phyloP scores from a whole-genome alignment of 805 yeast species.

The Candida easanensis region DNA sequence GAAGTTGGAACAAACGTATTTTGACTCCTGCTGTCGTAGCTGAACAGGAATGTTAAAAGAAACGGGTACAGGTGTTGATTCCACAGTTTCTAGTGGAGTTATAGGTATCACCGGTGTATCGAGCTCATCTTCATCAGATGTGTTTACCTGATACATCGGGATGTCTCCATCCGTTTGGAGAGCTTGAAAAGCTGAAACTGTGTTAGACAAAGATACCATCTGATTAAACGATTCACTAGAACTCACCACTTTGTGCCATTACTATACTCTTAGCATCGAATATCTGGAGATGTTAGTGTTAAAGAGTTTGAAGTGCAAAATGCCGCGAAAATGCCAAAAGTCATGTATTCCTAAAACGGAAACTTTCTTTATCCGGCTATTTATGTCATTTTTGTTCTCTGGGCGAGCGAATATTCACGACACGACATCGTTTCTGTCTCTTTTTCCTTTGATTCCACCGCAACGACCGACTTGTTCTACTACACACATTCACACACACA shows the following conservation, averaged over 20 bases:
- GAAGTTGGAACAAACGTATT: slow-evolving; percentile 35
- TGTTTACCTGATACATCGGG: slow-evolving; percentile 22
- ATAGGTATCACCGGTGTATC: neutral
- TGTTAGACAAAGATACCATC: slow-evolving; percentile 1
- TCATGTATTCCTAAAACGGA: too few species aligned
- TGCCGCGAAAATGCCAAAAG: too few species aligned
- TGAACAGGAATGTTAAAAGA: too few species aligned
- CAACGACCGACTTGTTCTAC: neutral
- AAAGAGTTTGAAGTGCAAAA: too few species aligned
- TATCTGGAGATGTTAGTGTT: too few species aligned
- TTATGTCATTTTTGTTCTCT: neutral
- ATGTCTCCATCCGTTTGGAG: slow-evolving; percentile 14
- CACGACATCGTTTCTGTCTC: neutral
- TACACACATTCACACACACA: neutral
- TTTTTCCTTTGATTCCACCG: neutral
- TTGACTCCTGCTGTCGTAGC: slow-evolving; percentile 14
- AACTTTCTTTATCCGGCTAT: neutral
- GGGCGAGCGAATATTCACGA: neutral
- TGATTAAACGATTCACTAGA: neutral
- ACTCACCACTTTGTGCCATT: slow-evolving; percentile 16
- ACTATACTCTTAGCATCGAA: too few species aligned
- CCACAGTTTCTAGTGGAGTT: slow-evolving; percentile 1
- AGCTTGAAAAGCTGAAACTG: slow-evolving; percentile 21
- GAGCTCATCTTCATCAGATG: slow-evolving; percentile 19
- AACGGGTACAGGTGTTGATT: slow-evolving; percentile 3